Conservation (phyloP, 176 grass and related monocot species). For the Bolboschoenus planiculmis region DNA sequence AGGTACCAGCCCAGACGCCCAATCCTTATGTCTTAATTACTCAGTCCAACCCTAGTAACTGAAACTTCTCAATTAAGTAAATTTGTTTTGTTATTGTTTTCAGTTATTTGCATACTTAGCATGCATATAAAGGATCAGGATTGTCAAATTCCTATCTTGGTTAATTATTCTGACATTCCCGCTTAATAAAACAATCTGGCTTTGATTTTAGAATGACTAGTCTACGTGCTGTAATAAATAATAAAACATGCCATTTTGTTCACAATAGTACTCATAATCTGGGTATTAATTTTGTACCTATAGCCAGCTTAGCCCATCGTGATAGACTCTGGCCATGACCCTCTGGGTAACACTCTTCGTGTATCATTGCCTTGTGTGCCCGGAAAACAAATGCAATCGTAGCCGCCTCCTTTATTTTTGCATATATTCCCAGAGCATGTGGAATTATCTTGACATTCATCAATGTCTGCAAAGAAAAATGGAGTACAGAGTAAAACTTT, state of each 20-base stretch:
- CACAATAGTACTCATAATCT: background rate
- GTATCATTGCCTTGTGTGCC: background rate
- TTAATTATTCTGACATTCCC: no score
- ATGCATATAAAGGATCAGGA: no score
- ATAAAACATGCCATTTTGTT: background rate
- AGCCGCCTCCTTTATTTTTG: background rate
- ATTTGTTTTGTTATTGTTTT: no score
- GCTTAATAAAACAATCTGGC: no score
- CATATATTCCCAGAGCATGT: background rate
- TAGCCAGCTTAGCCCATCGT: background rate
- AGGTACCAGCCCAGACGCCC: no score
- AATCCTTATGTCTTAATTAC: no score
- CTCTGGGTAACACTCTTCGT: background rate
- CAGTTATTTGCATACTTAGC: no score
- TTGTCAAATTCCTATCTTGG: no score
- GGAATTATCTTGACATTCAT: background rate
- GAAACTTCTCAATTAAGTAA: no score
- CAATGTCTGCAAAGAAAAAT: background rate
- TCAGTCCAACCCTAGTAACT: no score
- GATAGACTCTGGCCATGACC: background rate
- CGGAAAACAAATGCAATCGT: background rate
- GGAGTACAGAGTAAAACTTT: background rate
- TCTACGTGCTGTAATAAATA: no score
- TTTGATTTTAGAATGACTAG: background rate
- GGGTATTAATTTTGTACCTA: background rate